Evolutionary conservation across 2,329 filamentous ascomycete species (phyloP), one percentile per base, ranked within the genome.

Genomic region (Verticillium zaregamsianum): DNA sequence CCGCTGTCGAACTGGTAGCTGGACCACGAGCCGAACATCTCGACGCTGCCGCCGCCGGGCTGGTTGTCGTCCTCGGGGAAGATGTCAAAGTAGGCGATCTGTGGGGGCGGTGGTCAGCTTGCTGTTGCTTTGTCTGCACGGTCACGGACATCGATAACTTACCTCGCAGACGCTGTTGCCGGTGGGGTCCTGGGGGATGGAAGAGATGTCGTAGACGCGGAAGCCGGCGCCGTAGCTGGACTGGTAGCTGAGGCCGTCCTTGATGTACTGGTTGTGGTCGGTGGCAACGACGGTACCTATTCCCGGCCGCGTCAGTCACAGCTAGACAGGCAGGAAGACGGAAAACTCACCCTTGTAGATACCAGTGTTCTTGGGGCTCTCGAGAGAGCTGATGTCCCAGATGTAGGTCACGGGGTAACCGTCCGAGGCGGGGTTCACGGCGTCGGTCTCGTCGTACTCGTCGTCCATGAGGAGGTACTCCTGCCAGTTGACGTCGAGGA

Each of bases 361-460:
- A 20, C 77, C 77, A 3, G 75, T 76, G 58, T 76, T 70, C 58
- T 72, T 72, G 6, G 79, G 79, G 0, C 67, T 66, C 55, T 75
- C 74, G 31, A 81, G 74, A 12, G 68, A 68, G 28, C 68, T 67
- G 63, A 81, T 77, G 66, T 80, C 76, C 72, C 77, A 80, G 66
- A 82, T 79, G 68, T 79, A 81, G 1, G 78, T 78, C 54, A 77
- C 76, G 5, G 79, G 76, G 65, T 73, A 77, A 2, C 75, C 74
- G 39, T 79, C 72, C 2, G 70, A 69, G 2, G 72, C 78, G 1
- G 70, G 67, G n/a, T 73, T 76, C 5, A 72, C 69, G 17, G 63
- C 64, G 32, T 78, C 70, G 12, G 70, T 66, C 68, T 83, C 81
- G 66, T 83, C 80, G 57, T 78, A 73, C 65, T 82, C 80, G 65